Base-by-base conservation (phyloP, 1,284 basidiomycete species). In the Singerocomus inundabilis region DNA sequence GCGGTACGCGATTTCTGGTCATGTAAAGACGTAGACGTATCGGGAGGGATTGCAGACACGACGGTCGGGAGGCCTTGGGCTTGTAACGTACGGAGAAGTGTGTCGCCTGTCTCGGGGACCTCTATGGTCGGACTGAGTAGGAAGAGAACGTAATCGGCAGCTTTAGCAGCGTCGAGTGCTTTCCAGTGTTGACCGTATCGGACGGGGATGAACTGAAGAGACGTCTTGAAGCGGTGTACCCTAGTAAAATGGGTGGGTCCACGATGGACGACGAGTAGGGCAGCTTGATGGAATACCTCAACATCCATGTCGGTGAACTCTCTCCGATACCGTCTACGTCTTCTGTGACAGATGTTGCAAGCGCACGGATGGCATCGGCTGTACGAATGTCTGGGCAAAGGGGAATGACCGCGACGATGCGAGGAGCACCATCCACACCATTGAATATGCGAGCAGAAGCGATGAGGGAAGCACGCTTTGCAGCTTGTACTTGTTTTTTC, bases 131-230 rank as follows among this genome's bases (percentile, higher is more conserved):
- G 81, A 2, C 93, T 97, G 28, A 98, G 77, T 5, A 88, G 77
- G 55, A 97, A 82, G 12, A 98, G 75, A 36, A 95, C 85, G 63
- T 97, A 98, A 71, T 99, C 96, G 11, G 93, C 91, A 2, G 84
- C 88, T 64, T 93, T 87, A 62, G 87, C 89, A 0, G 88, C 88
- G 63, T 98, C 94, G 32, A 99, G 78, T 1, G 91, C 81, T 2
- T 85, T 79, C 64, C 92, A 95, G 35, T 93, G 77, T 35, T 75
- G 74, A 46, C 80, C 75, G 57, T 90, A 85, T 0, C 80, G 82
- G 1, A 93, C 75, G 46, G 85, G 82, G 46, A 94, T 77, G 66
- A 97, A 88, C 63, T 97, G 93, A 1, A 98, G 72, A 4, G 85
- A 88, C 0, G 94, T 92, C 68, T 91, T 92, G 77, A 93, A 97